Conservation (phyloP, 257 asterid genomes). For the Cordia subcordata region DNA sequence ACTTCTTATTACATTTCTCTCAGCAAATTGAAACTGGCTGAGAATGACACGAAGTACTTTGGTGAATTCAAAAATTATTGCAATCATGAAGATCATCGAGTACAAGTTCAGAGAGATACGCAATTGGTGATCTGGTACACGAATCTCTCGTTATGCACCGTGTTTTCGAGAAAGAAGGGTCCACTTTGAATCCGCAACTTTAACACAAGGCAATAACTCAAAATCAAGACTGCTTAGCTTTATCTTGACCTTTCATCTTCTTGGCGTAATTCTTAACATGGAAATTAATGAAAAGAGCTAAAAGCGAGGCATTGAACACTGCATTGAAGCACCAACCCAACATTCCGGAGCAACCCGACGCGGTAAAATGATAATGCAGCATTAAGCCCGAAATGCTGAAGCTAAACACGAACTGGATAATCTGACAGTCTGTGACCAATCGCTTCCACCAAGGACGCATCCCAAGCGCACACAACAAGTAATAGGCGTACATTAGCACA, state of each 20-base stretch:
- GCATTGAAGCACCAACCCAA: slow-evolving; percentile 88
- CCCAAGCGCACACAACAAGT: slow-evolving; percentile 62
- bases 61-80: too few species aligned
- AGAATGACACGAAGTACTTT: too few species aligned
- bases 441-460: slow-evolving; percentile 85
- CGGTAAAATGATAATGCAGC: slow-evolving; percentile 58
- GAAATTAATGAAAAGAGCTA: slow-evolving; percentile 62
- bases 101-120: too few species aligned
- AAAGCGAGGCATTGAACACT: slow-evolving; percentile 70
- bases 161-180: neutral
- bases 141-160: too few species aligned
- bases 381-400: slow-evolving; percentile 68
- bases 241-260: slow-evolving; percentile 18
- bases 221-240: slow-evolving; percentile 28
- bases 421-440: slow-evolving; percentile 72
- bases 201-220: neutral
- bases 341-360: slow-evolving; percentile 82
- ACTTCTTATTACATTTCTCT: too few species aligned
- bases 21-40: too few species aligned
- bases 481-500: slow-evolving; percentile 88
- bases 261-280: slow-evolving; percentile 63
- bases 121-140: too few species aligned
- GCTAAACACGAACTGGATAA: slow-evolving; percentile 74
- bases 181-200: neutral
- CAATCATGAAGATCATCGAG: too few species aligned